A percentile compares a stretch with the other conserved stretches of the same genome.
phyloP scores from a whole-genome alignment of 768 basidiomycete species.

The Postia placenta region DNA sequence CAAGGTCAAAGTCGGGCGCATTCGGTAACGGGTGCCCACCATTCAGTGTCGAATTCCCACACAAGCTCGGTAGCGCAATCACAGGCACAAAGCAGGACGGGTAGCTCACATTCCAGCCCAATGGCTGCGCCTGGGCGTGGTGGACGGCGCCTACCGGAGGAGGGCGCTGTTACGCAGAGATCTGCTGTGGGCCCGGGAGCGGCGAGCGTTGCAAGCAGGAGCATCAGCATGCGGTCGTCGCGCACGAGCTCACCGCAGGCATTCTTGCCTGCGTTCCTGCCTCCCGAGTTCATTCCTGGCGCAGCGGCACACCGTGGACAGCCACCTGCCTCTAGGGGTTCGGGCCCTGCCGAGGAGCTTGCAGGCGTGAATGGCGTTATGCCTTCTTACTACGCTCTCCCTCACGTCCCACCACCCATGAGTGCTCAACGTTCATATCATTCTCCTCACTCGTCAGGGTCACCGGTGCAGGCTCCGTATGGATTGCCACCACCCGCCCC shows the following conservation, averaged over 20 bases:
- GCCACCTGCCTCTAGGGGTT: background rate
- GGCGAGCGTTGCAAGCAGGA: slow-evolving; percentile 4
- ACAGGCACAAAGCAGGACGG: slow-evolving; percentile 37
- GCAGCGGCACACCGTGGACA: background rate
- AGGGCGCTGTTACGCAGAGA: slow-evolving; percentile 16
- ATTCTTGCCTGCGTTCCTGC: slow-evolving; percentile 6
- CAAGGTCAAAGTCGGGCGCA: slow-evolving; percentile 35
- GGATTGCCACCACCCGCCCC: slow-evolving; percentile 14
- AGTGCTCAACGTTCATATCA: slow-evolving; percentile 13
- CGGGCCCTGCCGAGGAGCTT: background rate
- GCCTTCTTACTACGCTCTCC: slow-evolving; percentile 1
- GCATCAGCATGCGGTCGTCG: slow-evolving; percentile 15
- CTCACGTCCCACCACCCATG: slow-evolving; percentile 6
- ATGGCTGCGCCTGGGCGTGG: slow-evolving; percentile 30
- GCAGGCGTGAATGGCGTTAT: background rate
- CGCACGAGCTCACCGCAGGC: slow-evolving; percentile 13
- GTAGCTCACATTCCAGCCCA: slow-evolving; percentile 48
- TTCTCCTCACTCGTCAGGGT: slow-evolving; percentile 15
- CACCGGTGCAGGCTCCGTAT: slow-evolving; percentile 12
- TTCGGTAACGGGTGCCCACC: slow-evolving; percentile 14
- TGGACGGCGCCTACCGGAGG: slow-evolving; percentile 36
- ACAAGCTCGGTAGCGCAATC: slow-evolving; percentile 37
- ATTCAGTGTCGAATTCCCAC: slow-evolving; percentile 14
- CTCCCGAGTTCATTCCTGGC: slow-evolving; percentile 9
- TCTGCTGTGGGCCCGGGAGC: background rate